Evolutionary conservation across 805 yeast genomes (phyloP).

Genomic region (Kluyveromyces wickerhamii): DNA sequence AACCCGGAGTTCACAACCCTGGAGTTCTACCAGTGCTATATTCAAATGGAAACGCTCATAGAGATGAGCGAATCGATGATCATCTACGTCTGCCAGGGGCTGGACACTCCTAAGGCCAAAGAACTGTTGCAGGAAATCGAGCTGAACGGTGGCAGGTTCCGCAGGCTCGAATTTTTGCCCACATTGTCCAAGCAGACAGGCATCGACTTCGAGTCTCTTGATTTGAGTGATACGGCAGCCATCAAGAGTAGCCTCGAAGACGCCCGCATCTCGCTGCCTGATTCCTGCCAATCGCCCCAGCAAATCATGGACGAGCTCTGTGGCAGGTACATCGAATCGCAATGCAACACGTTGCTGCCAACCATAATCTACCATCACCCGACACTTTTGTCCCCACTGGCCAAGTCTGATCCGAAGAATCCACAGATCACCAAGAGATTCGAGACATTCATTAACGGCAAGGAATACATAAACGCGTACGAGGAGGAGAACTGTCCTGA

Average conservation of each 20-base stretch:
- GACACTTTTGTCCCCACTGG: slow-evolving; percentile 74
- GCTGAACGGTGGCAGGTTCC: slow-evolving; percentile 20
- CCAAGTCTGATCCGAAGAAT: slow-evolving; percentile 49
- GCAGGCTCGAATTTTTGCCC: slow-evolving; percentile 27
- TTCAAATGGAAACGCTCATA: slow-evolving; percentile 61
- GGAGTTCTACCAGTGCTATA: slow-evolving; percentile 77
- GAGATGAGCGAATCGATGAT: slow-evolving; percentile 53
- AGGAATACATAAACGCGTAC: slow-evolving; percentile 85
- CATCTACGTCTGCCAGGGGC: slow-evolving; percentile 29
- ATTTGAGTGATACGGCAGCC: slow-evolving; percentile 25
- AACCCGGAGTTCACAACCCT: slow-evolving; percentile 91
- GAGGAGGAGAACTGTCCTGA: slow-evolving; percentile 93
- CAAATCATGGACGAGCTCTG: slow-evolving; percentile 60
- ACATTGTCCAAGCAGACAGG: slow-evolving; percentile 20
- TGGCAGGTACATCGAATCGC: slow-evolving; percentile 54
- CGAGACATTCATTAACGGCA: slow-evolving; percentile 73
- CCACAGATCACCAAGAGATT: slow-evolving; percentile 54
- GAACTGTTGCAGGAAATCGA: slow-evolving; percentile 11
- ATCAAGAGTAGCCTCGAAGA: slow-evolving; percentile 3
- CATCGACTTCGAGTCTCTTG: slow-evolving; percentile 20
- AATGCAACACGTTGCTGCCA: slow-evolving; percentile 44
- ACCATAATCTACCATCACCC: slow-evolving; percentile 81
- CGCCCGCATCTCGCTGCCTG: slow-evolving; percentile 11
- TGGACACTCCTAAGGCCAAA: slow-evolving; percentile 14
- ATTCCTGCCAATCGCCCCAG: slow-evolving; percentile 41